Evolutionary conservation across 352 stramenopile genomes (phyloP), one percentile per base, ranked within the genome.

Genomic region (Plasmopara muralis): DNA sequence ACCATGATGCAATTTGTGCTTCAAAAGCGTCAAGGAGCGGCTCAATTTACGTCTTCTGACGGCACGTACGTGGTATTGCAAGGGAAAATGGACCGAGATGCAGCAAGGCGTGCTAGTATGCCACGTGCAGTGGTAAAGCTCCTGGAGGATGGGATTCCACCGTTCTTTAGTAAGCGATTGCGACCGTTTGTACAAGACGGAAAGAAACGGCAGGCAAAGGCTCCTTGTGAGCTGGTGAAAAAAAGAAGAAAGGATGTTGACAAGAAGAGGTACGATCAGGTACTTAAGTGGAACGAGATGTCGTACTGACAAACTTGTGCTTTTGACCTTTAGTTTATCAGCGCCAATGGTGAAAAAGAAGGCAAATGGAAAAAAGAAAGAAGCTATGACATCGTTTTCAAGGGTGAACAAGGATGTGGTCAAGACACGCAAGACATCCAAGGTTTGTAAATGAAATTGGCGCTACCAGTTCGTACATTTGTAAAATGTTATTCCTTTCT

Each of bases 131-230:
- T 75, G 35, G 64, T 82, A 49, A 71, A 83, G 39, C 39, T 85
- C 14, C 57, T 89, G 56, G 35, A 66, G 5, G 68, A 78, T 1
- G 79, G 79, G 0, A 64, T 89, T n/a, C 79, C 79, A 14, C 47
- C 62, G 10, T 68, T 71, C 18, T 88, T 72, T 57, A 56, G 55
- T 35, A 64, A 57, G n/a, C 44, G 34, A 12, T 48, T 76, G 5
- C 45, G 64, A 2, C 60, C 57, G 9, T 71, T 71, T 30, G 46
- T 52, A 10, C 18, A 50, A 29, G 14, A 18, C 8, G 15, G 14
- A 28, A 38, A 25, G 7, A 53, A 55, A 15, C 12, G 14, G 20
- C 65, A 60, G 34, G 9, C 49, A 6, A 14, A 9, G 38, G 37
- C 9, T 9, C 7, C 30, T 6, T 25, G 28, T 38, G 62, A 68